Evolutionary conservation across 768 basidiomycete genomes (phyloP).

Genomic region (Lactifluus volemus): DNA sequence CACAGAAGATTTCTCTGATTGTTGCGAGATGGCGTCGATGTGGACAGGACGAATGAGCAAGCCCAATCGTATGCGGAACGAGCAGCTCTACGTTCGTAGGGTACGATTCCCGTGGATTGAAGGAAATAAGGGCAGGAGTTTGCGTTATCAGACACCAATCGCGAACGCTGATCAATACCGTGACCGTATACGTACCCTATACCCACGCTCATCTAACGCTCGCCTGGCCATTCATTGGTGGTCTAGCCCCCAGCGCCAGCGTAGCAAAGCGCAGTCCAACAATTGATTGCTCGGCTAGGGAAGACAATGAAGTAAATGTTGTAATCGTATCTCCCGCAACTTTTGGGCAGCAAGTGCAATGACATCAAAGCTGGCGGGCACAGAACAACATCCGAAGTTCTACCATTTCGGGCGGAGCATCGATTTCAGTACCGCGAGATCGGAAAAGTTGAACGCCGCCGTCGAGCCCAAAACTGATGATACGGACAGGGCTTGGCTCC

Average conservation of each 20-base stretch:
- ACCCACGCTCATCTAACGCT: neutral
- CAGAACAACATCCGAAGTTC: neutral
- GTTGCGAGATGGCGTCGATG: neutral
- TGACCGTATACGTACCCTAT: neutral
- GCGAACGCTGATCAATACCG: neutral
- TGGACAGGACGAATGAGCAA: neutral
- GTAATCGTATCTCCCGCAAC: neutral
- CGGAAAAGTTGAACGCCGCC: neutral
- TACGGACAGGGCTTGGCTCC: neutral
- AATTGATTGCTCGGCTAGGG: neutral
- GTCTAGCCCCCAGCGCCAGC: neutral
- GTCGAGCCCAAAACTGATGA: neutral
- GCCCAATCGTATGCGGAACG: neutral
- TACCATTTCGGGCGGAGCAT: neutral
- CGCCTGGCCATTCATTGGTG: neutral
- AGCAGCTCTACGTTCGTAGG: neutral
- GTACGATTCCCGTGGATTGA: neutral
- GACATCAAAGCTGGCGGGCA: neutral
- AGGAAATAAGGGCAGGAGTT: neutral
- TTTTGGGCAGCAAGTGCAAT: neutral
- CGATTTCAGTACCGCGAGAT: neutral
- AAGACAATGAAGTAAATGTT: neutral
- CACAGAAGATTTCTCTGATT: neutral
- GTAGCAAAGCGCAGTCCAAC: neutral
- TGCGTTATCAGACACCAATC: conserved; percentile 9